These are phyloP conservation scores for Nectriaceae sp. DNA, from an alignment of 2,329 filamentous ascomycete species.

Conservation along the genomic window DNA sequence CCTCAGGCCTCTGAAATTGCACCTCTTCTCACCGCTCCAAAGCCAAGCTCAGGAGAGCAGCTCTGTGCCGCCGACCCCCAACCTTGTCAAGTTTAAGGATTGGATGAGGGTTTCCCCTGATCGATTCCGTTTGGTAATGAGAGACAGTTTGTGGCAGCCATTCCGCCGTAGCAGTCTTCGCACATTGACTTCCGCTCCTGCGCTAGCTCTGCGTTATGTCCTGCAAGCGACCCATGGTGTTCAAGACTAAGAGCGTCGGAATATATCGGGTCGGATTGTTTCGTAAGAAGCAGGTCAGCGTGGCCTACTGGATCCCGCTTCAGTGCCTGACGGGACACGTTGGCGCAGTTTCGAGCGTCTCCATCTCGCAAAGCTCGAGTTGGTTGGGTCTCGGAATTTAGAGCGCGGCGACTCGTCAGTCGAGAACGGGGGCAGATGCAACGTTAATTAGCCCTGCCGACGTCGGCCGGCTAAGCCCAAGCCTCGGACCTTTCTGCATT, in stretches of 20 bases:
- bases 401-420: slow-evolving; percentile 12
- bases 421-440: slow-evolving; percentile 10
- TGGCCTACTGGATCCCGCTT: slow-evolving; percentile 7
- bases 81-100: background rate
- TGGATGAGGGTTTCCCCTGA: slow-evolving; percentile 7
- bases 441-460: slow-evolving; percentile 22
- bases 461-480: slow-evolving; percentile 16
- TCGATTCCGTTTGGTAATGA: slow-evolving; percentile 29
- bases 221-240: slow-evolving; percentile 3
- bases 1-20: slow-evolving; percentile 16
- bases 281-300: slow-evolving; percentile 16
- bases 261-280: slow-evolving; percentile 18
- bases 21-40: slow-evolving; percentile 20
- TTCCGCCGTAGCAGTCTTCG: slow-evolving; percentile 19
- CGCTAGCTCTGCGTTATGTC: slow-evolving; percentile 18
- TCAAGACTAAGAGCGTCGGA: slow-evolving; percentile 21
- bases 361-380: background rate
- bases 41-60: slow-evolving; percentile 5
- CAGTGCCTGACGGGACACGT: slow-evolving; percentile 2
- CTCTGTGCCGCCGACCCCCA: background rate
- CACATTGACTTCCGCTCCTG: slow-evolving; percentile 20
- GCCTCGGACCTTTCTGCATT: slow-evolving; percentile 6
- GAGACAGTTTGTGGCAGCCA: slow-evolving; percentile 4
- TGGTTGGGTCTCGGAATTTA: slow-evolving; percentile 21
- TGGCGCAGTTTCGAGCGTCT: slow-evolving; percentile 1